Evolutionary conservation across 1,284 basidiomycete species (phyloP).

Genomic region (Naganishia sp.): DNA sequence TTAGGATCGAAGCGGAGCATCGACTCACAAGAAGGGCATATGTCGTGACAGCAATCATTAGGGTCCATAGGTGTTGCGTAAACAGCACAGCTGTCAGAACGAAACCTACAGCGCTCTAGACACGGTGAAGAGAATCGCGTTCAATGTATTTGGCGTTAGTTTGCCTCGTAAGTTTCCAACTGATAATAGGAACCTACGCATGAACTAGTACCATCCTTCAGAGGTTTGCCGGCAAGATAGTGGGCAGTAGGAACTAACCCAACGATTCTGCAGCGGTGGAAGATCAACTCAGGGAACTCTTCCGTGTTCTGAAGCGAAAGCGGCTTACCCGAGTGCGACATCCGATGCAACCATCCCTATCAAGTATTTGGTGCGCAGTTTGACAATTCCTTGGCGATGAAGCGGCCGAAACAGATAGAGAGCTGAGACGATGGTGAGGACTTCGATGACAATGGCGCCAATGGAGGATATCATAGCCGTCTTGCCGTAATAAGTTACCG

Average conservation of each 20-base stretch:
- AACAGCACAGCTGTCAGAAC: slow-evolving; percentile 44
- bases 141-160: too few species aligned
- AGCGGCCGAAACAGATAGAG: slow-evolving; percentile 40
- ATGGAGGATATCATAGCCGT: slow-evolving; percentile 32
- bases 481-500: slow-evolving; percentile 10
- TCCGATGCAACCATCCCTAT: slow-evolving; percentile 50
- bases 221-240: slow-evolving; percentile 36
- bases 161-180: not conserved
- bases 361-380: slow-evolving; percentile 46
- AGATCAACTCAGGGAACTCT: too few species aligned
- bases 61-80: slow-evolving; percentile 49
- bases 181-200: slow-evolving; percentile 41
- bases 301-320: too few species aligned
- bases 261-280: slow-evolving; percentile 35
- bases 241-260: slow-evolving; percentile 39
- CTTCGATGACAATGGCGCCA: slow-evolving; percentile 43
- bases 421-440: slow-evolving; percentile 41
- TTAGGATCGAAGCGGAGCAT: not conserved
- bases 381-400: slow-evolving; percentile 41
- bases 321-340: slow-evolving; percentile 44
- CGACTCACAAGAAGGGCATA: slow-evolving; percentile 45
- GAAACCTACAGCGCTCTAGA: slow-evolving; percentile 42
- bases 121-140: too few species aligned
- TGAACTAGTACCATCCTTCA: slow-evolving; percentile 36
- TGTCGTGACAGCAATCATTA: slow-evolving; percentile 47